Conservation (phyloP, 352 stramenopile genomes). For the Phytopythium boreale region DNA sequence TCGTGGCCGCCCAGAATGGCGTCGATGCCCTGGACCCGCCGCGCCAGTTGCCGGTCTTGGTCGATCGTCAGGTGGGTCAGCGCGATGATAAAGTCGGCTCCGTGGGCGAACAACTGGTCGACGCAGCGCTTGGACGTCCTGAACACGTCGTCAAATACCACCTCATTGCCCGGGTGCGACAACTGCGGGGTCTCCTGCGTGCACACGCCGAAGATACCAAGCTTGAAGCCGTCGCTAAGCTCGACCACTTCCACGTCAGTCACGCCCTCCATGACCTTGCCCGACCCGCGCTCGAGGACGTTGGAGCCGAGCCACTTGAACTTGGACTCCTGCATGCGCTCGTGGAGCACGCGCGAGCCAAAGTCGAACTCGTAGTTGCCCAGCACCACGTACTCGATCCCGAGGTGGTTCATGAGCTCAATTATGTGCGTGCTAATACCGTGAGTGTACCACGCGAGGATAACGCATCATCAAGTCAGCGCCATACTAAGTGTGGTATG, state of each 20-base stretch:
- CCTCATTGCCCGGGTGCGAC: conserved; percentile 32
- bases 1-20: conserved; percentile 90
- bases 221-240: conserved; percentile 29
- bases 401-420: conserved; percentile 44
- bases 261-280: conserved; percentile 18
- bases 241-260: conserved; percentile 36
- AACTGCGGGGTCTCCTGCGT: conserved; percentile 35
- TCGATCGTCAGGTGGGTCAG: conserved; percentile 81
- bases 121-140: conserved; percentile 52
- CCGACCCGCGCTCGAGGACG: conserved; percentile 25
- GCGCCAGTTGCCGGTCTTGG: conserved; percentile 67
- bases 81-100: conserved; percentile 81
- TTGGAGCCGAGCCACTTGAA: conserved; percentile 57
- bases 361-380: conserved; percentile 67
- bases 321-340: conserved; percentile 33
- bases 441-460: too few relatives aligned
- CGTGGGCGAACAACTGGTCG: conserved; percentile 46
- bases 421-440: too few relatives aligned
- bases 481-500: too few relatives aligned
- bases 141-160: conserved; percentile 53
- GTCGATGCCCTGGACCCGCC: conserved; percentile 64
- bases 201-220: conserved; percentile 52
- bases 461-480: too few relatives aligned
- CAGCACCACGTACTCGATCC: conserved; percentile 49
- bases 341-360: conserved; percentile 23